Conservation (phyloP, 192 early-diverging fungal species). For the Coemansia sp. region DNA sequence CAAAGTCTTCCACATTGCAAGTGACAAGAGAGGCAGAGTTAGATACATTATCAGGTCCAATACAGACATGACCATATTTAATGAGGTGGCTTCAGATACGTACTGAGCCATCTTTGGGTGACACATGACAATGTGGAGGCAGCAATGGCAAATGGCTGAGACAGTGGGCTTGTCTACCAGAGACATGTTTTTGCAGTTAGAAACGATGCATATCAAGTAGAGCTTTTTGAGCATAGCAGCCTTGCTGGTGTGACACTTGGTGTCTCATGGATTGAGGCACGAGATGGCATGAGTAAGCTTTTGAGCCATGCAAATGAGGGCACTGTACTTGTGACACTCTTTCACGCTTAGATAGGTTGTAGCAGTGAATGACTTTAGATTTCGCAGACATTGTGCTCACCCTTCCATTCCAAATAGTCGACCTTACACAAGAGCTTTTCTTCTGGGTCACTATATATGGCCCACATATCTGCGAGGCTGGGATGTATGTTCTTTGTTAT, state of each 20-base stretch:
- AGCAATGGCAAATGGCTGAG: conserved; percentile 79
- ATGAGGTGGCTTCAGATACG: conserved; percentile 85
- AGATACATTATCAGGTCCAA: conserved; percentile 85
- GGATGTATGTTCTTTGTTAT: no score
- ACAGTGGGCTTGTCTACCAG: conserved; percentile 81
- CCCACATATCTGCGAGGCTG: no score
- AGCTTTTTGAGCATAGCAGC: conserved; percentile 80
- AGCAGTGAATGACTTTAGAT: conserved; percentile 81
- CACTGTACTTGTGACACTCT: conserved; percentile 78
- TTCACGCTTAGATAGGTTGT: conserved; percentile 85
- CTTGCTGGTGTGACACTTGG: conserved; percentile 73
- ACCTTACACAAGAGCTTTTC: conserved; percentile 66
- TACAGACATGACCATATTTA: conserved; percentile 92
- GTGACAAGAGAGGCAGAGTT: conserved; percentile 87
- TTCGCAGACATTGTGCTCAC: conserved; percentile 78
- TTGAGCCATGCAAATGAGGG: conserved; percentile 75
- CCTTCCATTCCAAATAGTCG: conserved; percentile 89
- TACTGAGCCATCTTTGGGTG: conserved; percentile 94
- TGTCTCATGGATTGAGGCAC: conserved; percentile 80
- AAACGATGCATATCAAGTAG: conserved; percentile 82
- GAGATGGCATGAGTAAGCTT: conserved; percentile 82
- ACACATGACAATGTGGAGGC: conserved; percentile 90
- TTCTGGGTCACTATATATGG: no score
- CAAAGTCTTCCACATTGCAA: conserved; percentile 91
- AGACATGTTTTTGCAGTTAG: conserved; percentile 71